Evolutionary conservation across 805 yeast genomes (phyloP), one percentile per base, ranked within the genome.

Genomic region (Pichia californica): DNA sequence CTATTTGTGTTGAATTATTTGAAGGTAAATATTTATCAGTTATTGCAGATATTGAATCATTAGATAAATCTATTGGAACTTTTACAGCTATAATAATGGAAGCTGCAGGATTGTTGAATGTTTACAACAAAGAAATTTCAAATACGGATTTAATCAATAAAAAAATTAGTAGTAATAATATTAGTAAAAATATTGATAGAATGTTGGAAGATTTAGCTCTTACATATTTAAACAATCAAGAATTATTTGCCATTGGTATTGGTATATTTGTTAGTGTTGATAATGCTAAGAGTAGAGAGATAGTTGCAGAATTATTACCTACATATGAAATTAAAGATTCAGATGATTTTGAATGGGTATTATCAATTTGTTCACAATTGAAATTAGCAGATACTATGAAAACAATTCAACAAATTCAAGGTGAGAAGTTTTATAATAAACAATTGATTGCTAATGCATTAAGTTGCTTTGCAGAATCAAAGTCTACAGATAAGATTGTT

Each of bases 301-400:
- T 76, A 1, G 69, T 84, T 29, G 70, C 77, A 4, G 79, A 77
- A 46, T 69, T 76, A 38, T 62, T 84, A 29, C 86, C 87, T 5
- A 71, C 70, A 19, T 83, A 68, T 55, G 69, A 79, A 35, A 79
- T 79, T 54, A 64, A 71, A 42, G 79, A 81, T 8, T 82, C 80
- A 55, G 89, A 83, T 57, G 94, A 84, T 56, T 69, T 82, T 48
- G 93, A 84, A 59, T 84, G 91, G 91, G 74, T 81, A 36, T 64
- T 84, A 40, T 75, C 86, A 3, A 67, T 84, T 5, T 83, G 91
- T 64, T 84, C 88, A 11, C 73, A 80, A 52, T 67, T 83, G 57
- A 76, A 74, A 52, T 58, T 83, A 33, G 69, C 77, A n/a, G 63
- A 70, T 7, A 78, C 84, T 11, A 77, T 84, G 0, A 70, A 70